phyloP scores from a whole-genome alignment of 345 rosid genomes.

The Rhodomyrtus tomentosa region DNA sequence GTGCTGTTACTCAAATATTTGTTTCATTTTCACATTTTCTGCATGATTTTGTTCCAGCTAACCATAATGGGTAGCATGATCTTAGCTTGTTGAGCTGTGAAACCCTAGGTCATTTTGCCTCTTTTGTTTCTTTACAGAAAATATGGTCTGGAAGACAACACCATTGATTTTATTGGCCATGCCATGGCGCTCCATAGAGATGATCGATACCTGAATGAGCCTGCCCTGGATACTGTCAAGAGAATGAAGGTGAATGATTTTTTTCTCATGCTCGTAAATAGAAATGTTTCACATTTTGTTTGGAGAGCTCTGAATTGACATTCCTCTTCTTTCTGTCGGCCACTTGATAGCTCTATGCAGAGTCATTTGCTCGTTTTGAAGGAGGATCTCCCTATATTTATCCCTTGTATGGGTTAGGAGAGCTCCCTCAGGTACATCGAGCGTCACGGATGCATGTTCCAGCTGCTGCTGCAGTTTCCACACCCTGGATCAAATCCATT shows the following conservation, averaged over 20 bases:
- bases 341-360: conserved; percentile 59
- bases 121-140: conserved; percentile 35
- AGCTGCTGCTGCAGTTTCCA: background rate
- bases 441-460: background rate
- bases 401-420: conserved; percentile 94
- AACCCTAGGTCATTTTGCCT: background rate
- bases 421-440: conserved; percentile 77
- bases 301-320: background rate
- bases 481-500: background rate
- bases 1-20: background rate
- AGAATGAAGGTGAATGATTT: conserved; percentile 73
- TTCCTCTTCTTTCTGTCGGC: background rate
- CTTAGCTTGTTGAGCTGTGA: background rate
- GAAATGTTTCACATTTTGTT: background rate
- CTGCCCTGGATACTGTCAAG: conserved; percentile 91
- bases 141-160: conserved; percentile 76
- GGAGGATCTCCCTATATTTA: conserved; percentile 97
- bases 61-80: background rate
- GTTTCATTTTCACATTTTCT: background rate
- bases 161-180: conserved; percentile 97
- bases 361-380: conserved; percentile 94
- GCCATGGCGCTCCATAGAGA: conserved; percentile 89
- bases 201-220: conserved; percentile 64
- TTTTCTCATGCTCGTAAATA: background rate
- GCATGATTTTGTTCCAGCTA: background rate